Evolutionary conservation across 2,329 filamentous ascomycete species (phyloP), one percentile per base, ranked within the genome.

Genomic region (Colletotrichum sp.): DNA sequence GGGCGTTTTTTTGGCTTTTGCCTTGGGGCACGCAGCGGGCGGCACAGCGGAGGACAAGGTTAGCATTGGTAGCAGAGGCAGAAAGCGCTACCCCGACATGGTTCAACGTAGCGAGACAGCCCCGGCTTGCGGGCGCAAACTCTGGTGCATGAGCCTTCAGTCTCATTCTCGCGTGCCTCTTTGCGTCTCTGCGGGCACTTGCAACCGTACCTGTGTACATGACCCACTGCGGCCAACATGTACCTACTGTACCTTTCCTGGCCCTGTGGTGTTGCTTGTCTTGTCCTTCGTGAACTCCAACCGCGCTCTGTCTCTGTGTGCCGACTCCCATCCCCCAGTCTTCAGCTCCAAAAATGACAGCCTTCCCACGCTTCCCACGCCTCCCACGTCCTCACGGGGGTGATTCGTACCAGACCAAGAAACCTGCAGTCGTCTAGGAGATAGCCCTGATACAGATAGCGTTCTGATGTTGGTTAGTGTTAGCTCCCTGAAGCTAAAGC

Each of bases 1-100:
- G 68, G 57, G 68, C 69, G 72, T 62, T 67, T 63, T 51, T 71
- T 71, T 71, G 67, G 71, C 71, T 73, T 73, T 73, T 70, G 21
- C 33, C 33, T 51, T 73, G 72, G 68, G 68, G 68, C 36, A 72
- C 47, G 62, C 62, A 71, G 71, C 71, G 68, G 72, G 72, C 72
- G 68, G 72, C 69, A 71, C 57, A 63, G 68, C 62, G 62, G 36
- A 51, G 57, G 72, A 55, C 68, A 74, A 71, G 72, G 68, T 71
- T 72, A 62, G 72, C 29, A 66, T 29, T 54, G 38, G 66, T 63
- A 69, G 43, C 57, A 63, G 54, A 69, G 55, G 55, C 9, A 69
- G 38, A 27, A 15, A 36, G 66, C 55, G 47, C 68, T 73, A 62
- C 70, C 58, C 43, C 65, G 36, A 72, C 58, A 63, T 64, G 65